These are phyloP conservation scores for Vitellaria paradoxa DNA, from an alignment of 179 eudicot species.

Conservation along the genomic window DNA sequence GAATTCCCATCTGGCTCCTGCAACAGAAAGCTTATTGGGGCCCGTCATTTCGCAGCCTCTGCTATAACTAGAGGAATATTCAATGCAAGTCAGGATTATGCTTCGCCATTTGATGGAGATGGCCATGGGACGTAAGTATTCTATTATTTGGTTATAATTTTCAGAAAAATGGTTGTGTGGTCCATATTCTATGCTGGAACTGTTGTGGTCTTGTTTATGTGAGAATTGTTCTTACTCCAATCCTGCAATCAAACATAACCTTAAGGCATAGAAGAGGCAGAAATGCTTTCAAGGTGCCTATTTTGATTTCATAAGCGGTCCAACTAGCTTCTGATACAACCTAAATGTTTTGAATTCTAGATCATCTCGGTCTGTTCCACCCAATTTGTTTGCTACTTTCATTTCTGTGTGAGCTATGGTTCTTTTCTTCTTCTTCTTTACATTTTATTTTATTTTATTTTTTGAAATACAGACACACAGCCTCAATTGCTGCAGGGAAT, in stretches of 20 bases:
- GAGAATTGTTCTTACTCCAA: background rate
- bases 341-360: background rate
- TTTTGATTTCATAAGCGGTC: background rate
- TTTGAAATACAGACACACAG: conserved; percentile 69
- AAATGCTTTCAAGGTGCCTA: background rate
- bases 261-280: background rate
- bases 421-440: background rate
- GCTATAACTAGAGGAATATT: conserved; percentile 88
- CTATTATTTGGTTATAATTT: conserved; percentile 7
- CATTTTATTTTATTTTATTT: background rate
- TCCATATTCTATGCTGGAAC: background rate
- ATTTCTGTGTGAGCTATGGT: background rate
- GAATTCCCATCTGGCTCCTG: conserved; percentile 94
- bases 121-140: conserved; percentile 98
- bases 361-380: background rate
- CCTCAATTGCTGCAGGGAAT: conserved; percentile 94
- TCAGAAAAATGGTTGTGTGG: background rate
- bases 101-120: conserved; percentile 97
- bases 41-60: conserved; percentile 94
- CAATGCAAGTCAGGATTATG: conserved; percentile 75
- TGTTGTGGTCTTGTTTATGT: background rate
- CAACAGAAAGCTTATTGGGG: conserved; percentile 94
- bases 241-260: too few species aligned
- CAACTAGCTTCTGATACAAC: background rate
- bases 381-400: background rate